These are phyloP conservation scores for Telopea speciosissima DNA, from an alignment of 177 flowering plant genomes.

Conservation along the genomic window DNA sequence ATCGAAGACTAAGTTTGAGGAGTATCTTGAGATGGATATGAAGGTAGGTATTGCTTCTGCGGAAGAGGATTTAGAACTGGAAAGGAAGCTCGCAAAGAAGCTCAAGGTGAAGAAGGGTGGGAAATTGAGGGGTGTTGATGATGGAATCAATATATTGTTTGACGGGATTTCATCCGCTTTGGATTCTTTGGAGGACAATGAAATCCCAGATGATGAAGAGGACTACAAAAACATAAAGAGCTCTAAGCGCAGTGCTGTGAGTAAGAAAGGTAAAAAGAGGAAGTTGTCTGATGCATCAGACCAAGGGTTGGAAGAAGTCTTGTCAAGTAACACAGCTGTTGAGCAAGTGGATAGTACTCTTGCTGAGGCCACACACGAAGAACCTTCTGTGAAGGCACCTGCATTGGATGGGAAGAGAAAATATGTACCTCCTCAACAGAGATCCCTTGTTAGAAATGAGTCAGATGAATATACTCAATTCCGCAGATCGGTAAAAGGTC, in stretches of 20 bases:
- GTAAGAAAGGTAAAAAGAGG: constrained; percentile 28
- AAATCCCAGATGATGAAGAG: constrained; percentile 13
- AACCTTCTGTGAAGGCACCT: constrained; percentile 15
- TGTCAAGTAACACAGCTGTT: constrained; percentile 1
- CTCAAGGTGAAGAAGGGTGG: constrained; percentile 72
- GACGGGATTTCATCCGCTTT: constrained; percentile 39
- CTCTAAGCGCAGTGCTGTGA: constrained; percentile 7
- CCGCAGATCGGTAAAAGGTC: constrained; percentile 72
- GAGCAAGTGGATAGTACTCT: constrained; percentile 13
- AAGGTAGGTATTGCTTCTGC: constrained; percentile 27
- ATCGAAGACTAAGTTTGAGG: constrained; percentile 54
- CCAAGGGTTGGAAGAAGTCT: constrained; percentile 20
- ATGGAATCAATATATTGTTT: constrained; percentile 50
- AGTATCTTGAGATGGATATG: constrained; percentile 51
- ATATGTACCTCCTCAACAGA: constrained; percentile 78
- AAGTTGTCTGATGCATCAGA: constrained; percentile 14
- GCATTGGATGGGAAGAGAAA: constrained; percentile 22
- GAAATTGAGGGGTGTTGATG: constrained; percentile 52
- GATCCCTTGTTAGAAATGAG: constrained; percentile 40
- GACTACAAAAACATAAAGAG: constrained; percentile 5
- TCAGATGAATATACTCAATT: constrained; percentile 55
- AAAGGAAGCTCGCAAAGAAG: constrained; percentile 75
- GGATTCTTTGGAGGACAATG: constrained; percentile 25
- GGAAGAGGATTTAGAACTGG: constrained; percentile 61
- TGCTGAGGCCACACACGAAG: constrained; percentile 16